Evolutionary conservation across 352 stramenopile genomes (phyloP), one percentile per base, ranked within the genome.

Genomic region (Globisporangium spiculum): DNA sequence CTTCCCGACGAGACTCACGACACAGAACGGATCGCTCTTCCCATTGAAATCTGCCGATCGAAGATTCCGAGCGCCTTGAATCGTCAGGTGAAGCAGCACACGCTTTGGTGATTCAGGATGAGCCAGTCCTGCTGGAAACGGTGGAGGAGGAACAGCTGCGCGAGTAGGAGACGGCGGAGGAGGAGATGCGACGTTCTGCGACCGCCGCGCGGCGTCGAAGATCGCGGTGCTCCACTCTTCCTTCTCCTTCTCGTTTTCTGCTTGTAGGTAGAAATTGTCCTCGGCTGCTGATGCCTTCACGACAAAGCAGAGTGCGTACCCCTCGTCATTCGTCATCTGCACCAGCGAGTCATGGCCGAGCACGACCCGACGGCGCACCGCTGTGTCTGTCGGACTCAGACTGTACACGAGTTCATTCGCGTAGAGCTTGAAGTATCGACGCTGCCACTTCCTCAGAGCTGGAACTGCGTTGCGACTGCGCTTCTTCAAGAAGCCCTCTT

Each of bases 401-500:
- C 76, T 89, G 73, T 93, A 93, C 65, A 84, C 56, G n/a, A 93
- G 63, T 68, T 89, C 80, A 34, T 79, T 80, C 24, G 74, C 62
- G 27, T 78, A 85, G 50, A 93, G 73, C n/a, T 82, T 83, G 64
- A 93, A 91, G 74, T 91, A 93, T 32, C 84, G 74, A 12, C 77
- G 73, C 34, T 84, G 76, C 75, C 84, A 93, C 57, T 84, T 87
- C 12, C 65, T 30, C 30, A 32, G 16, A 3, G 30, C 56, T 30
- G 87, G 59, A 34, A 87, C 32, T 36, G 66, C 74, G 55, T 70
- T 68, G 27, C 76, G 77, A 46, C 82, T 91, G 63, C 80, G 83
- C 68, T 93, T 93, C 65, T 76, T 79, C 38, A 93, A 72, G 66
- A 80, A 93, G 50, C 84, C 84, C 71, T 93, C 84, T 67, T 90